phyloP scores from a whole-genome alignment of 495 filamentous ascomycete genomes.

The Podospora didyma region DNA sequence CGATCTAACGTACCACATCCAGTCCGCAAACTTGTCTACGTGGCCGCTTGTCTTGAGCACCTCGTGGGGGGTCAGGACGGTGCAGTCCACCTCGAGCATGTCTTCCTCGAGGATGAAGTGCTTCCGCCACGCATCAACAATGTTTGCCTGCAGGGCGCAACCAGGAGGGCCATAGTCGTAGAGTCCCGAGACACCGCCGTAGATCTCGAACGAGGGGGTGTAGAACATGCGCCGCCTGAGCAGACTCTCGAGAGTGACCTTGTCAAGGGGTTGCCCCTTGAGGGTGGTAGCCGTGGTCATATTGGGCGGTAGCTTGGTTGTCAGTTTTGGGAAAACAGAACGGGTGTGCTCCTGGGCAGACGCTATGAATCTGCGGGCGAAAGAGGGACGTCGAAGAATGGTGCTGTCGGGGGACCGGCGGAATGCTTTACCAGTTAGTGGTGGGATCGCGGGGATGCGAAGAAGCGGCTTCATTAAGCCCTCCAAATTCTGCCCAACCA shows the following conservation, averaged over 20 bases:
- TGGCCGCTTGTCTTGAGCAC: slow-evolving; percentile 95
- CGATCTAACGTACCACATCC: slow-evolving; percentile 63
- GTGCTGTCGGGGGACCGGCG: not conserved
- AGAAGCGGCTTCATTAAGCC: slow-evolving; percentile 23
- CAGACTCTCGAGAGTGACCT: slow-evolving; percentile 72
- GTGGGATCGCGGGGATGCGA: slow-evolving; percentile 14
- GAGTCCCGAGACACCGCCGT: slow-evolving; percentile 80
- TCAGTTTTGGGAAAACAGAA: not conserved
- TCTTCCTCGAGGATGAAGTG: slow-evolving; percentile 85
- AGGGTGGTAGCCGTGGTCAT: slow-evolving; percentile 65
- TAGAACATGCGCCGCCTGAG: slow-evolving; percentile 87
- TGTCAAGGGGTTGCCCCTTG: slow-evolving; percentile 85
- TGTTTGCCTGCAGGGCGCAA: slow-evolving; percentile 74
- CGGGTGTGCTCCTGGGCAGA: not conserved
- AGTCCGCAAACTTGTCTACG: slow-evolving; percentile 96
- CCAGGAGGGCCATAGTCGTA: slow-evolving; percentile 85
- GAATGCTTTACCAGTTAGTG: slow-evolving; percentile 21
- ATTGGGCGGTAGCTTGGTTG: slow-evolving; percentile 1
- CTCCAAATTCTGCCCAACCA: slow-evolving; percentile 17
- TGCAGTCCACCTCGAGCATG: slow-evolving; percentile 88
- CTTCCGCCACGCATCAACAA: slow-evolving; percentile 89
- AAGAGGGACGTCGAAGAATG: not conserved
- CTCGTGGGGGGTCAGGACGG: slow-evolving; percentile 78
- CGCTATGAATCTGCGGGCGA: not conserved
- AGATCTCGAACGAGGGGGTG: slow-evolving; percentile 92